Base-by-base conservation (phyloP, 2,329 filamentous ascomycete species). In the Drechslerella stenobrocha region DNA sequence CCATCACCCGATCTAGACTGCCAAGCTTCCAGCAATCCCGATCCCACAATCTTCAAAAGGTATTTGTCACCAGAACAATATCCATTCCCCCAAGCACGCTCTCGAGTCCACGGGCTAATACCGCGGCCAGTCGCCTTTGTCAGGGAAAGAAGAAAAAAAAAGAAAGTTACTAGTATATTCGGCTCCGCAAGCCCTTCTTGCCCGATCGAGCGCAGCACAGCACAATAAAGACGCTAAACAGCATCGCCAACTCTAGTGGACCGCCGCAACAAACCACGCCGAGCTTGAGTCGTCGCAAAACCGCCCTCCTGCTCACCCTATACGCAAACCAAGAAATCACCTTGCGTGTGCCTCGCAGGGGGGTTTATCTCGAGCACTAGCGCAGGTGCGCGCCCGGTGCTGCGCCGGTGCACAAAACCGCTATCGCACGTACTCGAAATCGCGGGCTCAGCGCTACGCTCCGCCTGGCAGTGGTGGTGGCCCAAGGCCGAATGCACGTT, bases 341-440 rank as follows among this genome's bases (percentile, higher is more conserved):
- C 53, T 59, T 48, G 61, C 53, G 61, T 44, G 23, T 32, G 26
- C 52, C 28, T 11, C 11, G 28, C 59, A 30, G 26, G n/a, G 20
- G 22, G n/a, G n/a, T n/a, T n/a, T n/a, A 18, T 11, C 34, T 42
- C 52, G 47, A 50, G 30, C n/a, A 18, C 30, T 28, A 34, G n/a
- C 47, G 52, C 32, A 50, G 45, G 42, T 45, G 42, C 34, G 37
- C 13, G n/a, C 37, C 48, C 40, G 11, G 45, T 48, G 53, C 53
- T 66, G 61, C 61, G 61, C 61, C 61, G 56, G n/a, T n/a, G n/a
- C n/a, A n/a, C n/a, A 51, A 58, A 48, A 48, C 47, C 52, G 61
- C 48, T 42, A 18, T 18, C 37, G 18, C 4, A 18, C 37, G n/a
- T 42, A 20, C 37, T 6, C 7, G 8, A 37, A n/a, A 37, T 37